A percentile compares a stretch with the other conserved stretches of the same genome.
These are phyloP conservation scores for Trichoderma semiorbis DNA, from an alignment of 2,329 filamentous ascomycete species.

Conservation along the genomic window DNA sequence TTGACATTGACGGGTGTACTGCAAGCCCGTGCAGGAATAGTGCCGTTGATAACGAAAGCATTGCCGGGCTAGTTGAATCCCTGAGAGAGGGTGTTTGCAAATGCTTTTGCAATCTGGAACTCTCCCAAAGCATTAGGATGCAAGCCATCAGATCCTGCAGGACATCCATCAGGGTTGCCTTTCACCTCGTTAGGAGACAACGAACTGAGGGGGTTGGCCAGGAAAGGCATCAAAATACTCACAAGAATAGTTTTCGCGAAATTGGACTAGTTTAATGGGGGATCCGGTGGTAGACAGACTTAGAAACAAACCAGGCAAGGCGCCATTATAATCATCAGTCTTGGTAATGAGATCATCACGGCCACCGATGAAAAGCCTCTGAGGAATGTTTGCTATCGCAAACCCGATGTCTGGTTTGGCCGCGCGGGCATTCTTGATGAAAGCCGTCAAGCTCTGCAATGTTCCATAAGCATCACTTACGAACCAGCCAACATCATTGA, in stretches of 20 bases:
- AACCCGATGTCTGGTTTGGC: background rate
- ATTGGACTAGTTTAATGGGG: background rate
- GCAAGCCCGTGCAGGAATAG: no score
- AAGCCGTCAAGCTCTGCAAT: background rate
- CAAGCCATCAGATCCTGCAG: background rate
- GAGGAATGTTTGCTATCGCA: background rate
- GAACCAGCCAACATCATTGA: background rate
- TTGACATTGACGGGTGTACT: no score
- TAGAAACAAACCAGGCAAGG: no score
- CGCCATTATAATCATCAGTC: background rate
- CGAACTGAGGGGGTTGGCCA: no score
- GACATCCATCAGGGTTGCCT: background rate
- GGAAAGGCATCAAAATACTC: no score
- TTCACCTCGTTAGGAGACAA: background rate
- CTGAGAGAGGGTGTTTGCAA: no score
- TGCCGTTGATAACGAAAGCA: no score
- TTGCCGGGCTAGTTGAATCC: no score
- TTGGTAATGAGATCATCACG: background rate
- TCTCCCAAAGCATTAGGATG: background rate
- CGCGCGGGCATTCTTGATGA: background rate
- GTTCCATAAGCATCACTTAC: background rate
- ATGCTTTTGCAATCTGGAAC: background rate
- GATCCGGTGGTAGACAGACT: no score
- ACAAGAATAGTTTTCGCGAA: background rate
- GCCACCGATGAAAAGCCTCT: background rate